phyloP scores from a whole-genome alignment of 441 rosid genomes.

The Gossypium gossypioides region DNA sequence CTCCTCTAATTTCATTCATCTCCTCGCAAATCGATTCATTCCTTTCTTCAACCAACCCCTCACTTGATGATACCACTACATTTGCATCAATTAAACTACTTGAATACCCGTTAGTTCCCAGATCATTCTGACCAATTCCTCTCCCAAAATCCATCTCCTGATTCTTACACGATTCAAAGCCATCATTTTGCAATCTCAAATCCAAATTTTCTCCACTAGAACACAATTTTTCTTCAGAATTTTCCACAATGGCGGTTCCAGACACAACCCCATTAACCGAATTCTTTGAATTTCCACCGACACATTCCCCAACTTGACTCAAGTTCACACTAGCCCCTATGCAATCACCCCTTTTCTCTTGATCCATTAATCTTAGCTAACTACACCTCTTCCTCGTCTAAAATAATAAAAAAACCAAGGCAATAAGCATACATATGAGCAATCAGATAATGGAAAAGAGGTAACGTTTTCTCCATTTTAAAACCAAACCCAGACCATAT shows the following conservation, averaged over 20 bases:
- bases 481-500: background rate
- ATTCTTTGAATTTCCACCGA: conserved; percentile 13
- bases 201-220: conserved; percentile 11
- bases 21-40: background rate
- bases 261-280: background rate
- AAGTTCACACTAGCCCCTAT: conserved; percentile 13
- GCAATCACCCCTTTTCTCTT: conserved; percentile 6
- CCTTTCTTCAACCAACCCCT: conserved; percentile 16
- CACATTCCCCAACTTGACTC: conserved; percentile 14
- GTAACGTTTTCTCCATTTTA: background rate
- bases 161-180: conserved; percentile 18
- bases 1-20: conserved; percentile 6
- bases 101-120: conserved; percentile 17
- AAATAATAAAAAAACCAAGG: conserved; percentile 11
- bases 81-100: conserved; percentile 14
- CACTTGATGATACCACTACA: conserved; percentile 18
- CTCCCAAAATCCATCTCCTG: conserved; percentile 1
- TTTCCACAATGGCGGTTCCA: conserved; percentile 13
- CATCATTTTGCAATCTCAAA: conserved; percentile 13
- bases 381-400: conserved; percentile 5
- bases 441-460: background rate
- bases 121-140: background rate
- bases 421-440: conserved; percentile 3
- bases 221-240: conserved; percentile 16
- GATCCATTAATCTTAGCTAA: conserved; percentile 26